A percentile compares a stretch with the other conserved stretches of the same genome.
phyloP scores from a whole-genome alignment of 129 eudicot species.

The Centrapalus pauciflorus region DNA sequence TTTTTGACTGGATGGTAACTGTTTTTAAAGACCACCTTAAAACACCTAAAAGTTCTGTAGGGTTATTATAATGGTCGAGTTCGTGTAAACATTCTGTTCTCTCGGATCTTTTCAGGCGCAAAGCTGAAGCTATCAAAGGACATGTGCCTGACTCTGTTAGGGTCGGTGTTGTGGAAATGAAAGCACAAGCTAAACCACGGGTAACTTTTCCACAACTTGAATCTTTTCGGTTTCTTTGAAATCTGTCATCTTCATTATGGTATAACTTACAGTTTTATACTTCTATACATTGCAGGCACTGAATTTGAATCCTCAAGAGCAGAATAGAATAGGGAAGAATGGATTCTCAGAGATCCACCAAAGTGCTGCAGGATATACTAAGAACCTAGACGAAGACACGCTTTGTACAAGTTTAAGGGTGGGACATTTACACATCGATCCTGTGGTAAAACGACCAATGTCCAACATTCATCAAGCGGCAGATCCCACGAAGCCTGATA shows the following conservation, averaged over 20 bases:
- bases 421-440: constrained; percentile 32
- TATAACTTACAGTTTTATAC: too few relatives aligned
- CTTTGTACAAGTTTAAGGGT: constrained; percentile 31
- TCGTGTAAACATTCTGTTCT: background rate
- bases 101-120: constrained; percentile 38
- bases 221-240: background rate
- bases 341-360: constrained; percentile 70
- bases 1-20: background rate
- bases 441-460: constrained; percentile 29
- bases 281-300: constrained; percentile 46
- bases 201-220: constrained; percentile 26
- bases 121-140: constrained; percentile 64
- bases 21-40: background rate
- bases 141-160: constrained; percentile 47
- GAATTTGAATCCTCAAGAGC: constrained; percentile 32
- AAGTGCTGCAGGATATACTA: constrained; percentile 39
- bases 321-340: constrained; percentile 33
- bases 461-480: constrained; percentile 36
- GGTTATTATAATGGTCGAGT: background rate
- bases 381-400: constrained; percentile 37
- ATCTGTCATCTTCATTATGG: background rate
- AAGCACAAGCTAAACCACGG: constrained; percentile 37
- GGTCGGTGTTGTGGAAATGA: constrained; percentile 36
- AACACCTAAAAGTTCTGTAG: constrained; percentile 1
- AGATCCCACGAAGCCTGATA: constrained; percentile 30